phyloP scores from a whole-genome alignment of 345 rosid genomes.

The Diplotaxis tenuifolia region DNA sequence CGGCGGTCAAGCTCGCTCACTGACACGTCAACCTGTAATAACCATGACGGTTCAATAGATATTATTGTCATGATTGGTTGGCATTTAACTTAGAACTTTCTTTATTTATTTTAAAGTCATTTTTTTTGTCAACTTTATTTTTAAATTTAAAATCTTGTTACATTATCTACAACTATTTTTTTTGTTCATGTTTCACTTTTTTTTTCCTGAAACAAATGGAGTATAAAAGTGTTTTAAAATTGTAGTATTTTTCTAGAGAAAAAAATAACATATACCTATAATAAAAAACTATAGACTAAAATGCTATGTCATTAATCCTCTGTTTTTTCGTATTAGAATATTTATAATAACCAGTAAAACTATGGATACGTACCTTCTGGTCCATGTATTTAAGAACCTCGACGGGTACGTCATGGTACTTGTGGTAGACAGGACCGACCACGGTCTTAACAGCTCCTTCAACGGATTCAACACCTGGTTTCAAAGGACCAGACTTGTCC shows the following conservation, averaged over 20 bases:
- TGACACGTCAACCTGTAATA: conserved; percentile 70
- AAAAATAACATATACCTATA: too few species aligned
- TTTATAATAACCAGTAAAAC: background rate
- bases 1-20: conserved; percentile 54
- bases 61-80: too few species aligned
- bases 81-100: too few species aligned
- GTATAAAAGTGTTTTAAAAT: too few species aligned
- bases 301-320: background rate
- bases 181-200: too few species aligned
- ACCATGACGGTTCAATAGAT: background rate
- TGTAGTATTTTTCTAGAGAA: too few species aligned
- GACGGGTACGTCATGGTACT: conserved; percentile 62
- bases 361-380: conserved; percentile 55
- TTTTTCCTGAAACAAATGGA: too few species aligned
- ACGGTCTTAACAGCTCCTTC: conserved; percentile 80
- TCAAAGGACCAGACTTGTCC: conserved; percentile 78
- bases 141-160: too few species aligned
- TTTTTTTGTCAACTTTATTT: too few species aligned
- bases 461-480: conserved; percentile 73
- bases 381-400: conserved; percentile 74
- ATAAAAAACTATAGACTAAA: too few species aligned
- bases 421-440: conserved; percentile 70
- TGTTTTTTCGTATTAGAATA: background rate
- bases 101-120: too few species aligned
- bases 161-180: too few species aligned